These are phyloP conservation scores for Clitoria ternatea DNA, from an alignment of 306 rosid species.

Conservation along the genomic window DNA sequence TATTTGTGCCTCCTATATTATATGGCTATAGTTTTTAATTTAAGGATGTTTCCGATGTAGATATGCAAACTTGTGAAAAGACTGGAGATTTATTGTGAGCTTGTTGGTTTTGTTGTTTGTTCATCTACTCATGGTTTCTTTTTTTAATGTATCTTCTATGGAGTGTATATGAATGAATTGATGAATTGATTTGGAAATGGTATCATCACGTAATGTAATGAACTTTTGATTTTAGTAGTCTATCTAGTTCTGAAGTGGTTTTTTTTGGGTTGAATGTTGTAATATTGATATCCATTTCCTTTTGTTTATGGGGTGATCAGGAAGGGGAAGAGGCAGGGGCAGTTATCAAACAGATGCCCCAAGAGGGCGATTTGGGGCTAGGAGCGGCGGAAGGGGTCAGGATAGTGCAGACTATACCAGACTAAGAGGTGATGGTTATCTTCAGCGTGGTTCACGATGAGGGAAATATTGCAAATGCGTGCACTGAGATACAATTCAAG, in stretches of 20 bases:
- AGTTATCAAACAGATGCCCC: conserved; percentile 62
- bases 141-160: not conserved
- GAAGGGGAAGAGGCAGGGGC: conserved; percentile 83
- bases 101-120: not conserved
- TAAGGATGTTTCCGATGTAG: not conserved
- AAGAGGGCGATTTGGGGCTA: conserved; percentile 70
- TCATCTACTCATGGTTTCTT: not conserved
- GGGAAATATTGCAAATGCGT: conserved; percentile 16
- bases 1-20: not conserved
- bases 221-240: not conserved
- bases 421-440: conserved; percentile 65
- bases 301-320: conserved; percentile 30
- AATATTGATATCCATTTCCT: conserved; percentile 7
- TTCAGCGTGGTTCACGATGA: conserved; percentile 68
- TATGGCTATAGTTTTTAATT: not conserved
- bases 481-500: conserved; percentile 8
- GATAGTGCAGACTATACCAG: conserved; percentile 55
- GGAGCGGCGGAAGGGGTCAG: conserved; percentile 67
- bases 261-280: not conserved
- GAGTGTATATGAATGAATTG: not conserved
- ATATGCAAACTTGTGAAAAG: not conserved
- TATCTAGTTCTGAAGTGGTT: not conserved
- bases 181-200: not conserved
- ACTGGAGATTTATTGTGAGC: not conserved
- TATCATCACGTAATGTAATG: not conserved